Evolutionary conservation across 129 eudicot genomes (phyloP).

Genomic region (Lonicera japonica): DNA sequence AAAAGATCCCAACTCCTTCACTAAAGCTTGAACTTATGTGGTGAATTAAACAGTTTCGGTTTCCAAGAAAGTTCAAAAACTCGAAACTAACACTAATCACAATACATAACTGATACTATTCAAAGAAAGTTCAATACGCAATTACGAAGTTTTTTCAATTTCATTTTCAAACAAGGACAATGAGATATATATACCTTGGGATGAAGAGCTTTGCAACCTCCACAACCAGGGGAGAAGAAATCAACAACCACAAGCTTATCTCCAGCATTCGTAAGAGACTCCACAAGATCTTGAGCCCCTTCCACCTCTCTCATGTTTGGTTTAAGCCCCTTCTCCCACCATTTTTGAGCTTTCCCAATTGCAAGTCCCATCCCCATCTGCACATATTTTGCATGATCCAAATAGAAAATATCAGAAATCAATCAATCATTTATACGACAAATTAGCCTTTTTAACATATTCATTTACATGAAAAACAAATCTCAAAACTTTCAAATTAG

Average conservation of each 20-base stretch:
- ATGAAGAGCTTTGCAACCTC: slow-evolving; percentile 86
- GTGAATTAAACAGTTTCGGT: too few species aligned
- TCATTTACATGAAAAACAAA: too few species aligned
- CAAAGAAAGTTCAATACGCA: too few species aligned
- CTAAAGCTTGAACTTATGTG: too few species aligned
- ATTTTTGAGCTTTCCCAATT: slow-evolving; percentile 47
- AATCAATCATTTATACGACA: background rate
- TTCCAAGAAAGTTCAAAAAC: too few species aligned
- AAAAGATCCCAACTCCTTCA: too few species aligned
- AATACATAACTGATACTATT: too few species aligned
- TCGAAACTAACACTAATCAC: too few species aligned
- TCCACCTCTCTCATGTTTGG: slow-evolving; percentile 61
- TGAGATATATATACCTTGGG: slow-evolving; percentile 47
- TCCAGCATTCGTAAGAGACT: slow-evolving; percentile 51
- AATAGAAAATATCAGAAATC: background rate
- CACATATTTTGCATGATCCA: background rate
- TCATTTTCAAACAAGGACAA: too few species aligned
- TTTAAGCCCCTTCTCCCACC: slow-evolving; percentile 81
- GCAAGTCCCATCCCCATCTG: slow-evolving; percentile 43
- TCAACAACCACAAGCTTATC: slow-evolving; percentile 62
- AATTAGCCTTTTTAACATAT: too few species aligned
- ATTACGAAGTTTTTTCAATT: too few species aligned
- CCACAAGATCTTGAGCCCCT: slow-evolving; percentile 67
- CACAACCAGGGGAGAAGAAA: slow-evolving; percentile 82
- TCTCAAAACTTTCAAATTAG: too few species aligned